A percentile compares a stretch with the other conserved stretches of the same genome.
phyloP scores from a whole-genome alignment of 2,329 filamentous ascomycete species.

The Epichloe glyceriae region DNA sequence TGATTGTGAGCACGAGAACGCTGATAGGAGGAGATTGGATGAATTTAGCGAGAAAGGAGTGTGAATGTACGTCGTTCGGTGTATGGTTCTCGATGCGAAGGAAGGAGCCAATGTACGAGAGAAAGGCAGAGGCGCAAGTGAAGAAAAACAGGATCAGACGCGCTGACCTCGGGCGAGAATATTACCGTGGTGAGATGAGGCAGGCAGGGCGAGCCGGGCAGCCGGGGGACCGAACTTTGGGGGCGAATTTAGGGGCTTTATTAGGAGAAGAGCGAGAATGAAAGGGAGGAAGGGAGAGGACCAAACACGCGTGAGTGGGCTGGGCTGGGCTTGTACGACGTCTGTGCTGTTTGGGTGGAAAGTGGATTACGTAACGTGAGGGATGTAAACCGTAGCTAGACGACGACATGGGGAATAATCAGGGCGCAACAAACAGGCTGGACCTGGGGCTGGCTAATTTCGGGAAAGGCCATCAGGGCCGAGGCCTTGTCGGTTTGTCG shows the following conservation, averaged over 20 bases:
- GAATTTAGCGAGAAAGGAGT: background rate
- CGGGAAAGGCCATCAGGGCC: background rate
- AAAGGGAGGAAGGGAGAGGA: background rate
- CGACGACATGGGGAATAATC: no score
- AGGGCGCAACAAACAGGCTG: no score
- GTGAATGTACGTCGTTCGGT: background rate
- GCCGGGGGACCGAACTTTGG: no score
- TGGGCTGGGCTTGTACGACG: no score
- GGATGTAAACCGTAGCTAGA: background rate
- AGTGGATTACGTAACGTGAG: background rate
- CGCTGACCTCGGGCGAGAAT: background rate
- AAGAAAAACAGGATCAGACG: background rate
- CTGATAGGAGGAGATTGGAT: background rate
- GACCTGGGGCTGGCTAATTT: background rate
- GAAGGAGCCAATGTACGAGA: background rate
- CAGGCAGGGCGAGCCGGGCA: background rate
- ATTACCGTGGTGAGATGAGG: background rate
- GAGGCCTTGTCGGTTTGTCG: background rate
- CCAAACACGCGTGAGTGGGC: no score
- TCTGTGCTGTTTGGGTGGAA: no score
- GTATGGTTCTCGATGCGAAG: background rate
- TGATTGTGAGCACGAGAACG: background rate
- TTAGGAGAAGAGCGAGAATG: background rate
- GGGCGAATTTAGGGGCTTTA: background rate
- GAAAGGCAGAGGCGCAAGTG: background rate